Evolutionary conservation across 176 grass and related monocot species (phyloP), one percentile per base, ranked within the genome.

Genomic region (Neostapfia colusana): DNA sequence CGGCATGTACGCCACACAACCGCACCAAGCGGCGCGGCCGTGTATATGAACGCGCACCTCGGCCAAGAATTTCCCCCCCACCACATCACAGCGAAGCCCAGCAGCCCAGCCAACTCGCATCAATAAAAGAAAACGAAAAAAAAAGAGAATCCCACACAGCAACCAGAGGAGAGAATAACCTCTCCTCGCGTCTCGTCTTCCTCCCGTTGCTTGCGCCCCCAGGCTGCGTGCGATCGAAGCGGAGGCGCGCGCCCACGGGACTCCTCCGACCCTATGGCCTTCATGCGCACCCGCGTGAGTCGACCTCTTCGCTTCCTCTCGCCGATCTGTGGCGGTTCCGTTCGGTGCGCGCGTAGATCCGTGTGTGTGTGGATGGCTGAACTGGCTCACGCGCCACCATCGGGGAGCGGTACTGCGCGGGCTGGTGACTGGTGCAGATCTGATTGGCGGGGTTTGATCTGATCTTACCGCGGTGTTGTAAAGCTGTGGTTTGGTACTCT

Each of bases 261-360:
- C 35, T 35, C 57, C 16, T 39, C 38, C 25, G 5, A 28, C 21
- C 7, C 71, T 27, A 88, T 88, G 86, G 86, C 86, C 12, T 88
- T 88, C 81, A 71, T 84, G 76, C 81, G 86, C 64, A 76, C 76
- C 57, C 82, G 57, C 58, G 86, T 88, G 86, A 84, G 86, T 88
- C 18, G 1, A 31, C 20, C 48, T 41, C 7, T 11, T 64, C 12
- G 21, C 42, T 50, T 11, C 15, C 40, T 43, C 28, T 35, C 25
- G 0, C 34, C 60, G 24, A 43, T 68, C 43, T 34, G 31, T 1
- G 62, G 53, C 46, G 16, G 68, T 38, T 60, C 9, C 3, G 15
- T 3, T 16, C 1, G 16, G 6, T 40, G 27, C 5, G 65, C 14
- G 50, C 1, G 38, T 71, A 88, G 86, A 88, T 84, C 86, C 83